Percentiles rank a stretch among this genome's conserved stretches.
These are phyloP conservation scores for Cydonia oblonga DNA, from an alignment of 331 rosid genomes.

Conservation along the genomic window DNA sequence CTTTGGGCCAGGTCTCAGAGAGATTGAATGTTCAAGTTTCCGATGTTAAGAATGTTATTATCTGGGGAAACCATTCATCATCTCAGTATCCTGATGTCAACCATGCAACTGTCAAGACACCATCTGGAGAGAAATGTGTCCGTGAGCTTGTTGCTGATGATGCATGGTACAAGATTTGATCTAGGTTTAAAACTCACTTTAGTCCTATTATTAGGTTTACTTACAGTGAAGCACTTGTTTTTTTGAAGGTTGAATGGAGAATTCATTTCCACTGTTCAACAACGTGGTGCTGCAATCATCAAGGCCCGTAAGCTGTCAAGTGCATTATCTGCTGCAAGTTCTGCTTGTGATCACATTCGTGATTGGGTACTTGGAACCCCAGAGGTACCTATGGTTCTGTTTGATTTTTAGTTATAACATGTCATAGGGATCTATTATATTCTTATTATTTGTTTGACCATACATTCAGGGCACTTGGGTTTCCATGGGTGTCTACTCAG, in stretches of 20 bases:
- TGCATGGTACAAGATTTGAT: constrained; percentile 46
- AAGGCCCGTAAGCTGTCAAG: constrained; percentile 94
- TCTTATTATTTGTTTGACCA: not conserved
- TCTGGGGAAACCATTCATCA: constrained; percentile 95
- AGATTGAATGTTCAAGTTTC: constrained; percentile 67
- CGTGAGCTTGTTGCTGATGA: constrained; percentile 69
- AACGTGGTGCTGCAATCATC: constrained; percentile 92
- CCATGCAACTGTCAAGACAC: constrained; percentile 66
- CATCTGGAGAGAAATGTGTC: constrained; percentile 64
- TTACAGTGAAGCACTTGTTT: not conserved
- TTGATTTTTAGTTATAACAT: not conserved
- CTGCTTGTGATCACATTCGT: constrained; percentile 95
- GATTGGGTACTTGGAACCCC: constrained; percentile 95
- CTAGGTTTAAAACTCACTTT: not conserved
- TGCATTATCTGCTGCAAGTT: constrained; percentile 82
- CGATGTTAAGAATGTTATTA: constrained; percentile 70
- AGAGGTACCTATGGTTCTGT: constrained; percentile 35
- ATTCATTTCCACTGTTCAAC: constrained; percentile 80
- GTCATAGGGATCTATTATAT: not conserved
- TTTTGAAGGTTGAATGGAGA: constrained; percentile 68
- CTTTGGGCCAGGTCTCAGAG: constrained; percentile 94
- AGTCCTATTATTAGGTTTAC: not conserved
- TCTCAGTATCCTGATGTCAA: constrained; percentile 84
- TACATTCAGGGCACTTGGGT: constrained; percentile 65
- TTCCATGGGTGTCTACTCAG: constrained; percentile 91